Percentiles rank a stretch among this genome's conserved stretches.
phyloP scores from a whole-genome alignment of 495 filamentous ascomycete genomes.

The Xylaria curta region DNA sequence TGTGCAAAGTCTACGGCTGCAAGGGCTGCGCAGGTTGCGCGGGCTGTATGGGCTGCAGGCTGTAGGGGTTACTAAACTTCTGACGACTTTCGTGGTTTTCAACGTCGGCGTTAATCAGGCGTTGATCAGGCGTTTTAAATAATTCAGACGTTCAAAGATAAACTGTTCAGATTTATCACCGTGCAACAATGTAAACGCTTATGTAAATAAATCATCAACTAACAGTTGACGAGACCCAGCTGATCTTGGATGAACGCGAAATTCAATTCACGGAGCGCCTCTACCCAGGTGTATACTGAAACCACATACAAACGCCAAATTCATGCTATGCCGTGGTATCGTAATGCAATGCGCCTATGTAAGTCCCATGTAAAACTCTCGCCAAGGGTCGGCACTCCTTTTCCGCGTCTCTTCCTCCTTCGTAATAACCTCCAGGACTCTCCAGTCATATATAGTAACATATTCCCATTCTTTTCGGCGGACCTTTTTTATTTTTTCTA shows the following conservation, averaged over 20 bases:
- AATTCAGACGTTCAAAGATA: no score
- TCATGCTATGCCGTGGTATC: slow-evolving; percentile 13
- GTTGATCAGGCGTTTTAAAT: no score
- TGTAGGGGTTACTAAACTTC: no score
- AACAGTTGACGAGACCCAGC: no score
- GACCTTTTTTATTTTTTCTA: slow-evolving; percentile 42
- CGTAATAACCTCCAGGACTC: slow-evolving; percentile 50
- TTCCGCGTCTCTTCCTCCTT: slow-evolving; percentile 45
- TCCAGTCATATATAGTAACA: slow-evolving; percentile 58
- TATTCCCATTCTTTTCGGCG: slow-evolving; percentile 45
- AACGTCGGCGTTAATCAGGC: no score
- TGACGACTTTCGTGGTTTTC: no score
- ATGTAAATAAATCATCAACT: no score
- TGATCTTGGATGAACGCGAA: not conserved
- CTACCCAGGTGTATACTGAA: not conserved
- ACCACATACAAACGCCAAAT: not conserved
- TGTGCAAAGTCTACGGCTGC: no score
- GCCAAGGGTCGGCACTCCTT: slow-evolving; percentile 33
- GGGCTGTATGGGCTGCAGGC: no score
- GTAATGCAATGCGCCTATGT: slow-evolving; percentile 33
- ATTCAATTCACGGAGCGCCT: not conserved
- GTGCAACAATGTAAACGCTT: no score
- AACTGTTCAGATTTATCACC: no score
- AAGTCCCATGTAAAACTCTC: slow-evolving; percentile 37
- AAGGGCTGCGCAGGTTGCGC: no score